Evolutionary conservation across 2,329 filamentous ascomycete genomes (phyloP), one percentile per base, ranked within the genome.

Genomic region (Penicillium italicum): DNA sequence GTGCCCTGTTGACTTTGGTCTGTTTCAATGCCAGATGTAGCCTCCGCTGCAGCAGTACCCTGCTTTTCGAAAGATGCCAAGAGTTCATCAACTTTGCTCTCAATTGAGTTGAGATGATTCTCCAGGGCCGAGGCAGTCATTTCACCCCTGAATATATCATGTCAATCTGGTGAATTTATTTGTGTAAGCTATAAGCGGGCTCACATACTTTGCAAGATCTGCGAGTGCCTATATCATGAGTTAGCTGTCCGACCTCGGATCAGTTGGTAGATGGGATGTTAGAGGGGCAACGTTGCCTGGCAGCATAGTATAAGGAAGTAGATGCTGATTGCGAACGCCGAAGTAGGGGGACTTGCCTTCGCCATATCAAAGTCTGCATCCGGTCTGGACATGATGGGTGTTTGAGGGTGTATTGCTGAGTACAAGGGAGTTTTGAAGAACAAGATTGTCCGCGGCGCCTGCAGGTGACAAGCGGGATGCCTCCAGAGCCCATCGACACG

Each of bases 61-160:
- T 61, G 54, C 48, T 31, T 40, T 33, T 60, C 62, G 22, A 68
- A 64, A 4, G 62, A 55, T 31, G 63, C 65, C n/a, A 70, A 55
- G 18, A 71, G 63, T 46, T 66, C 60, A 36, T 72, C 69, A 48
- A 66, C 56, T 50, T 62, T 61, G 43, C 56, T 51, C 55, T 66
- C 63, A 9, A 66, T 55, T 6, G 50, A 46, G 48, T 22, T 55
- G 14, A 66, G 62, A 43, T 62, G 56, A 22, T 56, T 49, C 38
- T 66, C 63, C 14, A 66, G 47, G 3, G 62, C 61, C 14, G 56
- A 56, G 14, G 63, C 63, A 10, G 63, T 62, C 51, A 52, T 57
- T 55, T 66, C 63, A 8, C 63, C 63, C 50, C 62, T 54, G 28
- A 7, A 37, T 40, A n/a, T 51, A 18, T 38, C 12, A 50, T 47